These are phyloP conservation scores for Boletellus emodensis DNA, from an alignment of 768 basidiomycete genomes.

Conservation along the genomic window DNA sequence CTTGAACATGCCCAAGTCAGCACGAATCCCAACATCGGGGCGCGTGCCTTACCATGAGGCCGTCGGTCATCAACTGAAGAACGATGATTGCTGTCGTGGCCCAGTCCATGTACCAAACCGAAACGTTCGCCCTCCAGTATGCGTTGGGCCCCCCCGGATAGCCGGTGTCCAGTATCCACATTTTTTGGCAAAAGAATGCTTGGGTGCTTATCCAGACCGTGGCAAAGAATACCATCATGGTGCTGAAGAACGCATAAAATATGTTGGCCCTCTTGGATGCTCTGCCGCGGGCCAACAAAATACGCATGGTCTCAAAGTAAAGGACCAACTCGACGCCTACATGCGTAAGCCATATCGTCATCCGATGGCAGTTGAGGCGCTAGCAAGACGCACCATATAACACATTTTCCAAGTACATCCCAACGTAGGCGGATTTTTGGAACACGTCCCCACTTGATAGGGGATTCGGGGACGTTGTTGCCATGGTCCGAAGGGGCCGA, in stretches of 20 bases:
- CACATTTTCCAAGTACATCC: too few relatives aligned
- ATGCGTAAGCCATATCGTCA: too few relatives aligned
- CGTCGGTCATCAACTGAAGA: conserved; percentile 32
- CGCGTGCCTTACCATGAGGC: conserved; percentile 12
- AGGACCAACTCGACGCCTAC: background rate
- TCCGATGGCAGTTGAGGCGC: too few relatives aligned
- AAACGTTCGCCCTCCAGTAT: conserved; percentile 8
- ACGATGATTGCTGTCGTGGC: conserved; percentile 18
- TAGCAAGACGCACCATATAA: too few relatives aligned
- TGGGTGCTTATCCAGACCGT: conserved; percentile 24
- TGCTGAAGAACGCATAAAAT: conserved; percentile 17
- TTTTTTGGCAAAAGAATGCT: conserved; percentile 18
- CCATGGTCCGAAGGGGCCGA: too few relatives aligned
- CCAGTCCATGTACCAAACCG: conserved; percentile 16
- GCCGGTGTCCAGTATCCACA: conserved; percentile 28
- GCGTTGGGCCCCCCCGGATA: conserved; percentile 27
- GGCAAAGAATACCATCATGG: conserved; percentile 20
- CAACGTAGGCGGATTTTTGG: too few relatives aligned
- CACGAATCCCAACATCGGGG: too few relatives aligned
- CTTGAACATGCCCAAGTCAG: conserved; percentile 15
- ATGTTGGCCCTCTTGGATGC: conserved; percentile 2
- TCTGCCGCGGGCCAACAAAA: background rate
- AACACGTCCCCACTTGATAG: too few relatives aligned
- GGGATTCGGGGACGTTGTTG: too few relatives aligned
- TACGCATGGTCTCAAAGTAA: conserved; percentile 14